Percentiles rank a stretch among this genome's conserved stretches.
These are phyloP conservation scores for Obelidium mucronatum DNA, from an alignment of 192 early-diverging fungal genomes.

Conservation along the genomic window DNA sequence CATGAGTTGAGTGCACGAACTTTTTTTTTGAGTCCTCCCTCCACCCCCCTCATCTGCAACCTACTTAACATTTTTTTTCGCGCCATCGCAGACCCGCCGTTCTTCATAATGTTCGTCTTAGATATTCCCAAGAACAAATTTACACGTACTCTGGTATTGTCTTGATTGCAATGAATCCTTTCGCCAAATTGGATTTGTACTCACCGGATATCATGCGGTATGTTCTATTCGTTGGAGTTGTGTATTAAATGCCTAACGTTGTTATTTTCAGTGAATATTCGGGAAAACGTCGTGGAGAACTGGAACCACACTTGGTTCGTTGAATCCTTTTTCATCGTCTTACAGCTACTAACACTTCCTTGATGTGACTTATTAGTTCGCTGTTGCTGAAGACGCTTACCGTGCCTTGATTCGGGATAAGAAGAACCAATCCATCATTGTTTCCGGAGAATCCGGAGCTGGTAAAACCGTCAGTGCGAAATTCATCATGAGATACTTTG, in stretches of 20 bases:
- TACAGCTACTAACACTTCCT: background rate
- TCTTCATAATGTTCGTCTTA: slow-evolving; percentile 88
- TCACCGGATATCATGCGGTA: slow-evolving; percentile 62
- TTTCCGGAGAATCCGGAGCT: slow-evolving; percentile 91
- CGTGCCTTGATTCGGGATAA: slow-evolving; percentile 89
- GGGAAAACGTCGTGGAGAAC: slow-evolving; percentile 89
- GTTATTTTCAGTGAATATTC: slow-evolving; percentile 76
- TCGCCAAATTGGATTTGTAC: slow-evolving; percentile 84
- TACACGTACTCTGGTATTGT: slow-evolving; percentile 99
- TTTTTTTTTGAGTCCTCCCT: slow-evolving; percentile 58
- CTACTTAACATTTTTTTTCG: background rate
- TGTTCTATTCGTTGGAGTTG: background rate
- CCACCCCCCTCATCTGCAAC: background rate
- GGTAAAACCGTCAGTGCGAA: slow-evolving; percentile 97
- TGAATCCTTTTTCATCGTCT: background rate
- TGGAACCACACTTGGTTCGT: slow-evolving; percentile 89
- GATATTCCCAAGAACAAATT: slow-evolving; percentile 92
- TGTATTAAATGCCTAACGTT: background rate
- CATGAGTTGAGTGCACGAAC: too few relatives aligned
- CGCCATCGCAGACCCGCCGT: slow-evolving; percentile 68
- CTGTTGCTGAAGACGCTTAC: slow-evolving; percentile 98
- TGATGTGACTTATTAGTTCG: slow-evolving; percentile 65
- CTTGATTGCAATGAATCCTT: slow-evolving; percentile 97
- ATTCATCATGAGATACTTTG: slow-evolving; percentile 98
- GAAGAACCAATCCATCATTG: slow-evolving; percentile 97